A percentile compares a stretch with the other conserved stretches of the same genome.
Conservation (phyloP, 163 green algal species). For the Scenedesmus sp. region DNA sequence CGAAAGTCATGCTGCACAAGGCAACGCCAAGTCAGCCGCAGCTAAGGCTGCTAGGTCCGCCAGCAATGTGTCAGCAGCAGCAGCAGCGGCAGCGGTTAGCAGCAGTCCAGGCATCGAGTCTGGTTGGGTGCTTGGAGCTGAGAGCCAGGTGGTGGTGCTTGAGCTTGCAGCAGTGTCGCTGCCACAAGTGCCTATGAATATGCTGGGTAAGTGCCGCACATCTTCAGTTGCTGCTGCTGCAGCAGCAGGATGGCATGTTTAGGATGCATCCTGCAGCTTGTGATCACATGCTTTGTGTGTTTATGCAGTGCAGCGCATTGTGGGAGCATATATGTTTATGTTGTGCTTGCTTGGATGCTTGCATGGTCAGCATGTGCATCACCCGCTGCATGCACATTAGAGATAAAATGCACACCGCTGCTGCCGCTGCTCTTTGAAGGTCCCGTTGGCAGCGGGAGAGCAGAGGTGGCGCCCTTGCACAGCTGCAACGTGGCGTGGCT, state of each 20-base stretch:
- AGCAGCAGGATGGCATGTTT: not conserved
- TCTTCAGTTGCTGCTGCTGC: not conserved
- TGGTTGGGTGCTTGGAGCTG: conserved; percentile 37
- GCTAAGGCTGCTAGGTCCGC: not conserved
- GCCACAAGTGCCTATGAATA: conserved; percentile 2
- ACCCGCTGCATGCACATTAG: no score
- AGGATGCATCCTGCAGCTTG: not conserved
- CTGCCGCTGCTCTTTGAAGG: not conserved
- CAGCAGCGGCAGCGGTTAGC: conserved; percentile 6
- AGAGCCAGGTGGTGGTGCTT: conserved; percentile 26
- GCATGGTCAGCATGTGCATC: not conserved
- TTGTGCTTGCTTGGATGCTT: not conserved
- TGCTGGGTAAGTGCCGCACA: conserved; percentile 18
- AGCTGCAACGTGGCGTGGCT: conserved; percentile 25
- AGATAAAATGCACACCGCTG: no score
- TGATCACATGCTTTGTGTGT: not conserved
- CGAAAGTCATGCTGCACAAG: conserved; percentile 11
- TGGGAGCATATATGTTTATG: not conserved
- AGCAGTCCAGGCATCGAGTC: conserved; percentile 15
- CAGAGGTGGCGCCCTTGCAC: conserved; percentile 16
- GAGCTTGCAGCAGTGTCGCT: conserved; percentile 12
- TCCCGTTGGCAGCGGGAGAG: conserved; percentile 31
- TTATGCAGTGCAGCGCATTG: not conserved
- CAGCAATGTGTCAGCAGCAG: not conserved
- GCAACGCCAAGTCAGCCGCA: conserved; percentile 26